These are phyloP conservation scores for Sugiyamaella valdiviana DNA, from an alignment of 805 yeast species.

Conservation along the genomic window DNA sequence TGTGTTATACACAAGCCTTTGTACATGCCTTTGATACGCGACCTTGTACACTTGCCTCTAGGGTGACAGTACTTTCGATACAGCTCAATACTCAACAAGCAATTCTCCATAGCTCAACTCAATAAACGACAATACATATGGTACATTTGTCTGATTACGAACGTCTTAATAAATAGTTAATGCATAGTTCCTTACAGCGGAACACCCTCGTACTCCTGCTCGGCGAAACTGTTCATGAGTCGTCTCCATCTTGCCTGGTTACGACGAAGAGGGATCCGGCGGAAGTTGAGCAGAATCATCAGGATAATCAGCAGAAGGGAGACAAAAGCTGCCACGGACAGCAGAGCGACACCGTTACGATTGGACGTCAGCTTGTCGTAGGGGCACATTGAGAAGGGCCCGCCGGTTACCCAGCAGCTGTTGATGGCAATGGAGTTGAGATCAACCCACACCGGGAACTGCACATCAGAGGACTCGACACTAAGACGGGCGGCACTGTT, in stretches of 20 bases:
- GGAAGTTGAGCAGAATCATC: conserved; percentile 51
- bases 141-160: too few relatives aligned
- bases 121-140: conserved; percentile 4
- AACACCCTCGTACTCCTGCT: conserved; percentile 76
- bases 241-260: conserved; percentile 63
- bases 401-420: conserved; percentile 84
- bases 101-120: conserved; percentile 23
- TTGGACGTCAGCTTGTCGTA: conserved; percentile 52
- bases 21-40: too few relatives aligned
- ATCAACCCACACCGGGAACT: conserved; percentile 64
- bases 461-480: conserved; percentile 10
- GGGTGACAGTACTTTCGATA: too few relatives aligned
- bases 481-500: conserved; percentile 28
- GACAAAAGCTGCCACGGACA: conserved; percentile 62
- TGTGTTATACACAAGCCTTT: too few relatives aligned
- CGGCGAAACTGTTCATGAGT: conserved; percentile 47
- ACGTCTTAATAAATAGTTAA: conserved; percentile 5
- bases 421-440: conserved; percentile 67
- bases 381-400: conserved; percentile 72
- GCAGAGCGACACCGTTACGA: conserved; percentile 52
- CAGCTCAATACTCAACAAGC: conserved; percentile 17
- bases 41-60: too few relatives aligned
- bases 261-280: conserved; percentile 62
- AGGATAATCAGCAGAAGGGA: conserved; percentile 46
- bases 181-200: conserved; percentile 52